These are phyloP conservation scores for Sclerotinia minor DNA, from an alignment of 2,329 filamentous ascomycete genomes.

Conservation along the genomic window DNA sequence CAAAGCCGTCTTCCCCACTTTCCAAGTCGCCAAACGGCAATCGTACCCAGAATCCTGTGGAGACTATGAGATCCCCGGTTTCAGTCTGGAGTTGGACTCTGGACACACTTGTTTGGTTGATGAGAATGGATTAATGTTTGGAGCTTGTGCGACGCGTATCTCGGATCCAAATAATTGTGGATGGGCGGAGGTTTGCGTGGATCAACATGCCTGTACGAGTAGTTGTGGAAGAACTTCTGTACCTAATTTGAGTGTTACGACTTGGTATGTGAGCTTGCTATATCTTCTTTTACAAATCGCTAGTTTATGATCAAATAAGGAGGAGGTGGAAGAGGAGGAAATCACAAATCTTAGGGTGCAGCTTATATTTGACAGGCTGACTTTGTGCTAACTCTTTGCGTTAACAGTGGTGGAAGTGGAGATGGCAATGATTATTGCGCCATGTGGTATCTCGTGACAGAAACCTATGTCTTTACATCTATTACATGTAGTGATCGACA, in stretches of 20 bases:
- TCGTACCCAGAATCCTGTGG: background rate
- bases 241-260: background rate
- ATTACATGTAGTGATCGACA: constrained; percentile 4
- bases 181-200: constrained; percentile 14
- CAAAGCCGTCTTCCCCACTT: background rate
- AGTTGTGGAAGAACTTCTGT: constrained; percentile 20
- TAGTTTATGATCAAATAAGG: background rate
- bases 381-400: background rate
- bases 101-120: constrained; percentile 2
- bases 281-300: background rate
- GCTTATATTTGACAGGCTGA: background rate
- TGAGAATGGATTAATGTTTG: constrained; percentile 16
- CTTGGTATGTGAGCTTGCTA: constrained; percentile 14
- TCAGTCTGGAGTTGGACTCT: background rate
- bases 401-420: background rate
- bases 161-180: background rate
- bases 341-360: background rate
- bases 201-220: background rate
- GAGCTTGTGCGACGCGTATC: background rate
- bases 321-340: too few relatives aligned
- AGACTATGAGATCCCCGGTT: background rate
- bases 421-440: constrained; percentile 4
- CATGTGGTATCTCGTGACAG: constrained; percentile 14
- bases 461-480: constrained; percentile 6
- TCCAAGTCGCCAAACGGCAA: background rate